Percentiles rank a stretch among this genome's conserved stretches.
phyloP scores from a whole-genome alignment of 495 filamentous ascomycete genomes.

The Rusavskia elegans region DNA sequence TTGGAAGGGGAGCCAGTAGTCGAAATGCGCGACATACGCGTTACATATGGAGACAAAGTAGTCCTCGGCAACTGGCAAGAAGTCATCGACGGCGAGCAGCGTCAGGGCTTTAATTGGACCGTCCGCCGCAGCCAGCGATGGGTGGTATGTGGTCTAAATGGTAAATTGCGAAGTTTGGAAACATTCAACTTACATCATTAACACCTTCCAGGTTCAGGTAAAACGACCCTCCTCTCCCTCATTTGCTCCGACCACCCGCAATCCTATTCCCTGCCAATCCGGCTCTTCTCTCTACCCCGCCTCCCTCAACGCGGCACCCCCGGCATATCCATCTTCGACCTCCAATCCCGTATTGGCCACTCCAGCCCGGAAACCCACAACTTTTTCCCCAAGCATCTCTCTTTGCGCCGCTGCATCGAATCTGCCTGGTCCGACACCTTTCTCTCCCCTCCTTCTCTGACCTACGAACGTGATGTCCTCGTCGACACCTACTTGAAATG shows the following conservation, averaged over 20 bases:
- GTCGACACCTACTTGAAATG: constrained; percentile 52
- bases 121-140: constrained; percentile 72
- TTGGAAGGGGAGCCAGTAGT: constrained; percentile 47
- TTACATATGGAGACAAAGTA: constrained; percentile 62
- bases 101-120: constrained; percentile 61
- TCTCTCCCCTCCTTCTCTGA: constrained; percentile 46
- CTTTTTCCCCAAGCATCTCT: constrained; percentile 72
- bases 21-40: constrained; percentile 68
- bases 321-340: constrained; percentile 78
- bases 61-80: constrained; percentile 71
- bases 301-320: constrained; percentile 55
- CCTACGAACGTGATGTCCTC: constrained; percentile 31
- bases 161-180: constrained; percentile 12
- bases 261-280: constrained; percentile 75
- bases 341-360: constrained; percentile 80
- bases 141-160: constrained; percentile 86
- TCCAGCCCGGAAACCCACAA: constrained; percentile 86
- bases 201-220: constrained; percentile 42
- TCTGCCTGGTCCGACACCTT: constrained; percentile 86
- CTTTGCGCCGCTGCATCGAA: constrained; percentile 58
- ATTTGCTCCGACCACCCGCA: constrained; percentile 94
- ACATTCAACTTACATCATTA: not conserved
- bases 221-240: constrained; percentile 83
- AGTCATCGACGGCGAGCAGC: constrained; percentile 24
- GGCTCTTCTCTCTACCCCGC: constrained; percentile 66